Conservation (phyloP, 2,329 filamentous ascomycete species). For the Microsporum audouinii region DNA sequence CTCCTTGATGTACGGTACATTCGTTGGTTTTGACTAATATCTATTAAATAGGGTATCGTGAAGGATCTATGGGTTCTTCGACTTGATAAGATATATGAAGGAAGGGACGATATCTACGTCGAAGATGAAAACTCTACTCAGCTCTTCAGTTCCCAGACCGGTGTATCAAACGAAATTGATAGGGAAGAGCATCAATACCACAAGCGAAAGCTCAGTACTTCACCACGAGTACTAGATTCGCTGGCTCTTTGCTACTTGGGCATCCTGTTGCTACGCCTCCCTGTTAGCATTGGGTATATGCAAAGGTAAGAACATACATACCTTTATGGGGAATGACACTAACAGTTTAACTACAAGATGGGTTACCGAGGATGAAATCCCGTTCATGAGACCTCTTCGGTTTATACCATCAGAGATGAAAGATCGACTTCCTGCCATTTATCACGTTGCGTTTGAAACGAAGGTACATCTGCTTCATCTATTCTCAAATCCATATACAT, state of each 20-base stretch:
- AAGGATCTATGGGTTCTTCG: conserved; percentile 77
- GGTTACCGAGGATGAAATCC: conserved; percentile 55
- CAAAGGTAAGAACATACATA: conserved; percentile 29
- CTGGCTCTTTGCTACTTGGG: conserved; percentile 71
- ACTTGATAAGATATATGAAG: conserved; percentile 45
- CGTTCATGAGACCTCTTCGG: conserved; percentile 54
- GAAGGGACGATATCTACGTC: conserved; percentile 29
- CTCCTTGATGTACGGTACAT: not conserved
- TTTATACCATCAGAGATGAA: conserved; percentile 35
- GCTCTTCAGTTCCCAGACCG: conserved; percentile 50
- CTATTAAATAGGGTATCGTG: conserved; percentile 45
- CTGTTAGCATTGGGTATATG: conserved; percentile 64
- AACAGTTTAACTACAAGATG: conserved; percentile 37
- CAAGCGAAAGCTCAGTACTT: conserved; percentile 24
- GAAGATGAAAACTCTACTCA: conserved; percentile 32
- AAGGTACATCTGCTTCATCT: conserved; percentile 20
- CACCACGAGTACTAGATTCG: conserved; percentile 62
- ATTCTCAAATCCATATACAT: conserved; percentile 19
- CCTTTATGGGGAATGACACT: not conserved
- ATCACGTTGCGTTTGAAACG: conserved; percentile 31
- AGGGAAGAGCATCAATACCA: conserved; percentile 26
- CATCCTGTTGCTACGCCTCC: conserved; percentile 61
- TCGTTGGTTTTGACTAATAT: not conserved
- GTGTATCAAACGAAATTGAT: conserved; percentile 36
- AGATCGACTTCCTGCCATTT: conserved; percentile 33